Conservation (phyloP, 2,329 filamentous ascomycete genomes). For the Hortaea werneckii region DNA sequence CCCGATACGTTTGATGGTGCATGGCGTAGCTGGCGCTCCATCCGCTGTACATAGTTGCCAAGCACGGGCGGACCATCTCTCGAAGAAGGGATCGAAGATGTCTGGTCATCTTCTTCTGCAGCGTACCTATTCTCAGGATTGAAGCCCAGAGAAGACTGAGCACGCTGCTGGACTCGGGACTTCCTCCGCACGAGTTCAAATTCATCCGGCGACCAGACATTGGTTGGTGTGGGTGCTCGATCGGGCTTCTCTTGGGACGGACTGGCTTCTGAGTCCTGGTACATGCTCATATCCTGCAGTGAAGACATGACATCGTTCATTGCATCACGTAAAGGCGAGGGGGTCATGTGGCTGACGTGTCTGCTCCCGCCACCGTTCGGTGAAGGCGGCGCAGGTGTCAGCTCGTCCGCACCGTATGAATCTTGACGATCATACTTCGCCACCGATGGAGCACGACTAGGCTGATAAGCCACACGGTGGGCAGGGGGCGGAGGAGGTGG, state of each 20-base stretch:
- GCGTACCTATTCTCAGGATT: slow-evolving; percentile 27
- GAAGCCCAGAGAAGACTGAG: slow-evolving; percentile 67
- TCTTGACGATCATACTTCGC: slow-evolving; percentile 21
- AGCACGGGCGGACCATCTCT: slow-evolving; percentile 55
- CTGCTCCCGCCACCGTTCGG: slow-evolving; percentile 39
- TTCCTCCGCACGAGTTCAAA: slow-evolving; percentile 52
- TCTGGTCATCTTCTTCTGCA: slow-evolving; percentile 45
- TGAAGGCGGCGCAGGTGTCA: slow-evolving; percentile 59
- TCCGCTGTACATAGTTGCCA: slow-evolving; percentile 78
- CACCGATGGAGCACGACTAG: slow-evolving; percentile 39
- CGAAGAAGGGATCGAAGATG: slow-evolving; percentile 26
- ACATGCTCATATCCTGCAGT: slow-evolving; percentile 70
- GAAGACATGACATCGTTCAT: slow-evolving; percentile 99
- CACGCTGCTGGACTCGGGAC: slow-evolving; percentile 34
- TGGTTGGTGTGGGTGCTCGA: neutral
- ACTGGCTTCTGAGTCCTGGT: slow-evolving; percentile 31
- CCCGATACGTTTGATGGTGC: slow-evolving; percentile 46
- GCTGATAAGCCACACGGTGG: slow-evolving; percentile 50
- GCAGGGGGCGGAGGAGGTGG: slow-evolving; percentile 80
- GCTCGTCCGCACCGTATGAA: slow-evolving; percentile 41
- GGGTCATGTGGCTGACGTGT: slow-evolving; percentile 47
- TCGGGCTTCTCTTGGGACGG: neutral
- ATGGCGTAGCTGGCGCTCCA: slow-evolving; percentile 71
- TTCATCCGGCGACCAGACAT: slow-evolving; percentile 80
- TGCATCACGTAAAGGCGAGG: slow-evolving; percentile 81